Conservation (phyloP, 2,329 filamentous ascomycete species). For the Fusarium nematophilum region DNA sequence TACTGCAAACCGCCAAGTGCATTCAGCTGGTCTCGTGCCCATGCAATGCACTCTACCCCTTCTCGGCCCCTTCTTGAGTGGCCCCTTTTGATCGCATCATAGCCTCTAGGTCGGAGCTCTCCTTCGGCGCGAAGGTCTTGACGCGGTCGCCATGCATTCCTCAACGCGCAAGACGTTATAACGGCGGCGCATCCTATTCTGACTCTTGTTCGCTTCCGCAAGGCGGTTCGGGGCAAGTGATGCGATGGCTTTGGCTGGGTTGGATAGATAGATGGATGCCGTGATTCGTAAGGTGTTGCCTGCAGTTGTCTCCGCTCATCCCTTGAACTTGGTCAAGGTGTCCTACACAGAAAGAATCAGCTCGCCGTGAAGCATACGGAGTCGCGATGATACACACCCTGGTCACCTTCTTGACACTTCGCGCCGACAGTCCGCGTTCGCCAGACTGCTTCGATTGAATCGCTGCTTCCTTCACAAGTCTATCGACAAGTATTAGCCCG, state of each 20-base stretch:
- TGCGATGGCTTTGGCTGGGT: background rate
- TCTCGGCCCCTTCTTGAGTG: constrained; percentile 11
- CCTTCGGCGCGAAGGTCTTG: too few species aligned
- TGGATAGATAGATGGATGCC: background rate
- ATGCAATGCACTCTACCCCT: constrained; percentile 3
- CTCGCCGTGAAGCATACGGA: background rate
- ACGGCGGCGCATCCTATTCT: background rate
- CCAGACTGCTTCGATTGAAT: constrained; percentile 80
- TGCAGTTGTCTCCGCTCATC: constrained; percentile 57
- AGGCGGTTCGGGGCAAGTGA: constrained; percentile 2
- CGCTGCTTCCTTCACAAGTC: constrained; percentile 81
- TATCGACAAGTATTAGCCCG: constrained; percentile 48
- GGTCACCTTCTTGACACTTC: constrained; percentile 81
- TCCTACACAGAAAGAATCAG: constrained; percentile 57
- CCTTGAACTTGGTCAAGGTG: constrained; percentile 75
- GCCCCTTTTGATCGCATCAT: constrained; percentile 11
- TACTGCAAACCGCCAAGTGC: constrained; percentile 32
- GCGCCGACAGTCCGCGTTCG: constrained; percentile 78
- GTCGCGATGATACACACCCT: constrained; percentile 63
- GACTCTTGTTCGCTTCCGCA: background rate
- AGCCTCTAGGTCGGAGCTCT: too few species aligned
- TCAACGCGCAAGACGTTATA: too few species aligned
- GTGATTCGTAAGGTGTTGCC: background rate
- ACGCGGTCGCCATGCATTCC: too few species aligned
- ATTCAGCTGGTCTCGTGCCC: constrained; percentile 44